Percentiles rank a stretch among this genome's conserved stretches.
These are phyloP conservation scores for Lenwebbia sp. DNA, from an alignment of 345 rosid genomes.

Conservation along the genomic window DNA sequence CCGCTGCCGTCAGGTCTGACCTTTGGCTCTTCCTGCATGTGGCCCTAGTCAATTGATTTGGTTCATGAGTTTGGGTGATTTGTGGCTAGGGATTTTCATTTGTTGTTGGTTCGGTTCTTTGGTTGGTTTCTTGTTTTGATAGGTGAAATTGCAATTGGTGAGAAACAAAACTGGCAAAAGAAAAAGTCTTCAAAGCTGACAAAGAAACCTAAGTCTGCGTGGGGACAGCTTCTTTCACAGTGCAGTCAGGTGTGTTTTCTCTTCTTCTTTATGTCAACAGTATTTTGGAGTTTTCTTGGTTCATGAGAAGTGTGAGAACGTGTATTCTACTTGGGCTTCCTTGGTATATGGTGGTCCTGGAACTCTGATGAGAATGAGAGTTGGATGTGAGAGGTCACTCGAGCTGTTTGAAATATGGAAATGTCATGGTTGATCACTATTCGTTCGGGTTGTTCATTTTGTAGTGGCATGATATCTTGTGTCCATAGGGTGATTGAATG, in stretches of 20 bases:
- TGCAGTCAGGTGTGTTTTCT: slow-evolving; percentile 47
- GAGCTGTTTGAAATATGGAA: not conserved
- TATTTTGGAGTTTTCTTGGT: not conserved
- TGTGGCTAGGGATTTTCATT: not conserved
- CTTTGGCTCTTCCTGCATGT: not conserved
- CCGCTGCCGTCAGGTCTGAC: slow-evolving; percentile 18
- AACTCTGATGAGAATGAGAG: not conserved
- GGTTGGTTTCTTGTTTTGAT: slow-evolving; percentile 7
- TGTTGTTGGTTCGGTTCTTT: not conserved
- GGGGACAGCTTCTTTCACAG: slow-evolving; percentile 94
- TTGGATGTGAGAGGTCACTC: not conserved
- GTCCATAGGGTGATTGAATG: not conserved
- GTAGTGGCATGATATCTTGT: not conserved
- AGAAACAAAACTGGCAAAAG: slow-evolving; percentile 29
- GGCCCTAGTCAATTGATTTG: not conserved
- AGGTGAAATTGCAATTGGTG: slow-evolving; percentile 35
- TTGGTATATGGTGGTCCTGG: not conserved
- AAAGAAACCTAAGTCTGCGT: slow-evolving; percentile 44
- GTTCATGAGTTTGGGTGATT: not conserved
- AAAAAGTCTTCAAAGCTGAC: slow-evolving; percentile 30
- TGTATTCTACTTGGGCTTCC: not conserved
- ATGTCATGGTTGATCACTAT: not conserved
- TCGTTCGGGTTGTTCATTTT: not conserved
- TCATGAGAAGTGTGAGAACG: not conserved
- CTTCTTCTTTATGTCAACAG: not conserved